These are phyloP conservation scores for Fragaria ananassa DNA, from an alignment of 306 rosid species.

Conservation along the genomic window DNA sequence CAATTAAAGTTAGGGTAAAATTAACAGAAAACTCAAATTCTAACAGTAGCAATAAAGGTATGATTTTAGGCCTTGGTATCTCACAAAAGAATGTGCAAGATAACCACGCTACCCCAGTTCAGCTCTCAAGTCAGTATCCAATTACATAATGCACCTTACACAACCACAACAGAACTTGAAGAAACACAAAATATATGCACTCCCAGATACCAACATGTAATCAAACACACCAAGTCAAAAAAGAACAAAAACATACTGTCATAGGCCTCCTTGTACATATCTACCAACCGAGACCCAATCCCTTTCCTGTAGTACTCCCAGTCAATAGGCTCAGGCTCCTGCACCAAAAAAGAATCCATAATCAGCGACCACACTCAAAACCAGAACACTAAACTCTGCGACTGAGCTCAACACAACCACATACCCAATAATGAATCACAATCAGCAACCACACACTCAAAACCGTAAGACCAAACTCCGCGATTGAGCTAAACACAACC, in stretches of 20 bases:
- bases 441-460: neutral
- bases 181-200: neutral
- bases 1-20: neutral
- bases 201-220: neutral
- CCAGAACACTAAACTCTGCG: neutral
- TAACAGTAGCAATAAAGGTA: neutral
- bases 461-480: neutral
- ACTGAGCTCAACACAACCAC: neutral
- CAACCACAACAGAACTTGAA: neutral
- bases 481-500: neutral
- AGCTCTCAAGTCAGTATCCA: conserved; percentile 9
- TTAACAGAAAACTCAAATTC: neutral
- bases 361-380: conserved; percentile 5
- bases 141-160: neutral
- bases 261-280: conserved; percentile 94
- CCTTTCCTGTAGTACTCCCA: conserved; percentile 97
- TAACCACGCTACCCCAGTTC: neutral
- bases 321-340: conserved; percentile 98
- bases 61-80: neutral
- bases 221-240: conserved; percentile 7
- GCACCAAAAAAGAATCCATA: conserved; percentile 23
- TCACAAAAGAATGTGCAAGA: neutral
- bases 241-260: conserved; percentile 61
- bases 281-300: conserved; percentile 91
- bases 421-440: neutral